phyloP scores from a whole-genome alignment of 2,329 filamentous ascomycete species.

The Ophiocordyceps camponoti-saundersi region DNA sequence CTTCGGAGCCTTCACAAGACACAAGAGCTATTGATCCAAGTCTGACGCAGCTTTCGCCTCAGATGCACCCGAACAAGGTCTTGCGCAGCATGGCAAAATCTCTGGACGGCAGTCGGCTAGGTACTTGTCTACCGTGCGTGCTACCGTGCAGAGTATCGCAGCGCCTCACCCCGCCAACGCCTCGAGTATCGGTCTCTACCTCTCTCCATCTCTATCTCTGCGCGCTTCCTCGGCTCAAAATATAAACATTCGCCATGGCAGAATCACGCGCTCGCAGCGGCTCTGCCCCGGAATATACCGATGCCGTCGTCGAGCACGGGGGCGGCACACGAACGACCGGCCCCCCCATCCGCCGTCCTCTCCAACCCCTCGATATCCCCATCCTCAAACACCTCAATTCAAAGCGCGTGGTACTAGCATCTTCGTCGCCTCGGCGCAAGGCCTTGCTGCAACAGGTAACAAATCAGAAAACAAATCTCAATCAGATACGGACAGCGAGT shows the following conservation, averaged over 20 bases:
- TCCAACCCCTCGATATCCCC: constrained; percentile 60
- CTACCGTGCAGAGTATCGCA: background rate
- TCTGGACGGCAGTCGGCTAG: background rate
- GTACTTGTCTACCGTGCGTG: background rate
- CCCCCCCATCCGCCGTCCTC: constrained; percentile 29
- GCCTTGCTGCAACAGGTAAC: constrained; percentile 58
- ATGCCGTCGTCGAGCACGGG: constrained; percentile 20
- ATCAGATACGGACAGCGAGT: background rate
- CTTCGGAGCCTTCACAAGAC: background rate
- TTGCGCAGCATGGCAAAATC: background rate
- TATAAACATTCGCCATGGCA: constrained; percentile 8
- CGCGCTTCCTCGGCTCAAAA: background rate
- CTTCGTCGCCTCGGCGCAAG: constrained; percentile 69
- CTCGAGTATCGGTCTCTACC: background rate
- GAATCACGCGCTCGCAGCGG: constrained; percentile 11
- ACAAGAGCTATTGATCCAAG: background rate
- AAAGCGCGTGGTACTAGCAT: constrained; percentile 78
- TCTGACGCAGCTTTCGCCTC: background rate
- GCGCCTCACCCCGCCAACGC: background rate
- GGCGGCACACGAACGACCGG: constrained; percentile 8
- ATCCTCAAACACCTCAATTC: constrained; percentile 59
- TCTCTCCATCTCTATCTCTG: background rate
- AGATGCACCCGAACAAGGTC: background rate
- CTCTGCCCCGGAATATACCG: constrained; percentile 28
- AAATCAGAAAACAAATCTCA: too few relatives aligned